A percentile compares a stretch with the other conserved stretches of the same genome.
phyloP scores from a whole-genome alignment of 2,329 filamentous ascomycete species.

The Pyricularia grisea region DNA sequence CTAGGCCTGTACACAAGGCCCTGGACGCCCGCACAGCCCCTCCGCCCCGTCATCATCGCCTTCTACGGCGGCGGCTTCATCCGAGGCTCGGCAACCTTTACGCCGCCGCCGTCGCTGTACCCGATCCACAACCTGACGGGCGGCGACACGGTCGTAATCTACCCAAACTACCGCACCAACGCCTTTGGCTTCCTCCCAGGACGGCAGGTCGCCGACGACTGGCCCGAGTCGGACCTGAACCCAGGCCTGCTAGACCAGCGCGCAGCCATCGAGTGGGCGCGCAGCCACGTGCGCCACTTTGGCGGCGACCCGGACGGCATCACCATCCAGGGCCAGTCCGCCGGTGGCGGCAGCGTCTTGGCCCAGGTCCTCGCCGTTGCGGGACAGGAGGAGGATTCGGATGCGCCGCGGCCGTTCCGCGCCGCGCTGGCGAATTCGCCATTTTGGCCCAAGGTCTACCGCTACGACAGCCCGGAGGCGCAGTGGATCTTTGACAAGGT shows the following conservation, averaged over 20 bases:
- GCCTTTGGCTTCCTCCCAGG: constrained; percentile 47
- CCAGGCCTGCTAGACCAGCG: constrained; percentile 40
- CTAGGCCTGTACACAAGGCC: constrained; percentile 50
- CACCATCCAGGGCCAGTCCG: constrained; percentile 44
- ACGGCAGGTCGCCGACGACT: constrained; percentile 30
- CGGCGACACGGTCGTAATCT: constrained; percentile 26
- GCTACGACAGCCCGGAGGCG: constrained; percentile 37
- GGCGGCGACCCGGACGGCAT: constrained; percentile 36
- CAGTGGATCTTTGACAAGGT: constrained; percentile 40
- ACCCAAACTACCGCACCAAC: constrained; percentile 46
- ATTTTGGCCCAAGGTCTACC: constrained; percentile 51
- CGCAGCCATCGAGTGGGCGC: constrained; percentile 38
- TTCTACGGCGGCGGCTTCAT: constrained; percentile 56
- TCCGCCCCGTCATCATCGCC: constrained; percentile 47
- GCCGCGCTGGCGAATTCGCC: constrained; percentile 31
- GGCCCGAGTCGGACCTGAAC: constrained; percentile 35
- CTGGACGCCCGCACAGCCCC: constrained; percentile 32
- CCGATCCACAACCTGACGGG: constrained; percentile 46
- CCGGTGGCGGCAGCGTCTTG: constrained; percentile 42
- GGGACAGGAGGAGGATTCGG: not conserved
- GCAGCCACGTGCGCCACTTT: constrained; percentile 33
- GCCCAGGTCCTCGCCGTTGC: constrained; percentile 38
- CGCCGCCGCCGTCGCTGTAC: constrained; percentile 45
- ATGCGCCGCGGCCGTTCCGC: constrained; percentile 12
- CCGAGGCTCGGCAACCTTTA: constrained; percentile 43